These are phyloP conservation scores for Penicillium sumatraense DNA, from an alignment of 2,329 filamentous ascomycete genomes.

Conservation along the genomic window DNA sequence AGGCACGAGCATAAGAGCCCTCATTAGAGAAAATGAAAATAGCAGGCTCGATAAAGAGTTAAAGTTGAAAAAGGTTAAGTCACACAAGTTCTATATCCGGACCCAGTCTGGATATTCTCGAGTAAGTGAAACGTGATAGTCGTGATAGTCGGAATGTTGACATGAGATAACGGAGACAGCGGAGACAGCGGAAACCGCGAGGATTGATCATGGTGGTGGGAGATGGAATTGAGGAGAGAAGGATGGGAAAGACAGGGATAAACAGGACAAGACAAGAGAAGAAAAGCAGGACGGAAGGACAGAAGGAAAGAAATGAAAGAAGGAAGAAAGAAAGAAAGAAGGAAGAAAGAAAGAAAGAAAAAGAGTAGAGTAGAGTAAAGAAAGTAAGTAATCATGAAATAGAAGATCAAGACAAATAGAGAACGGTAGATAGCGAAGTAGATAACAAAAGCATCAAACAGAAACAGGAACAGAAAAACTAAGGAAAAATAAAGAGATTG, in stretches of 20 bases:
- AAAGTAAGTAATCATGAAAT: not conserved
- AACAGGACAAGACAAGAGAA: not conserved
- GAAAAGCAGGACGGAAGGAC: not conserved
- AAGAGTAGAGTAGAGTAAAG: not conserved
- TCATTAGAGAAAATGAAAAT: not conserved
- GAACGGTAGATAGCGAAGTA: not conserved
- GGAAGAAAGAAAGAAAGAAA: not conserved
- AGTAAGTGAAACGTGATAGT: no score
- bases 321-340: not conserved
- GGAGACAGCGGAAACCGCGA: not conserved
- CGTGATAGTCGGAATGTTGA: no score
- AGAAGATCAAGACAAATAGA: slow-evolving; percentile 1
- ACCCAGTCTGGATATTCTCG: not conserved
- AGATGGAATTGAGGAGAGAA: not conserved
- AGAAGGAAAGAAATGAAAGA: not conserved
- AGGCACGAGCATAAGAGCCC: no score
- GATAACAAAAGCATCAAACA: not conserved
- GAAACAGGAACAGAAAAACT: not conserved
- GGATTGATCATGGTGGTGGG: not conserved
- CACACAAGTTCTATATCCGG: not conserved
- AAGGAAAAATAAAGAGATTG: not conserved
- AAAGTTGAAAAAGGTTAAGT: not conserved
- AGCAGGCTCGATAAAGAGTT: not conserved
- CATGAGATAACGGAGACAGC: not conserved
- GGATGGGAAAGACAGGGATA: not conserved